A percentile compares a stretch with the other conserved stretches of the same genome.
Evolutionary conservation across 1,284 basidiomycete genomes (phyloP).

Genomic region (Sporisorium reilianum): DNA sequence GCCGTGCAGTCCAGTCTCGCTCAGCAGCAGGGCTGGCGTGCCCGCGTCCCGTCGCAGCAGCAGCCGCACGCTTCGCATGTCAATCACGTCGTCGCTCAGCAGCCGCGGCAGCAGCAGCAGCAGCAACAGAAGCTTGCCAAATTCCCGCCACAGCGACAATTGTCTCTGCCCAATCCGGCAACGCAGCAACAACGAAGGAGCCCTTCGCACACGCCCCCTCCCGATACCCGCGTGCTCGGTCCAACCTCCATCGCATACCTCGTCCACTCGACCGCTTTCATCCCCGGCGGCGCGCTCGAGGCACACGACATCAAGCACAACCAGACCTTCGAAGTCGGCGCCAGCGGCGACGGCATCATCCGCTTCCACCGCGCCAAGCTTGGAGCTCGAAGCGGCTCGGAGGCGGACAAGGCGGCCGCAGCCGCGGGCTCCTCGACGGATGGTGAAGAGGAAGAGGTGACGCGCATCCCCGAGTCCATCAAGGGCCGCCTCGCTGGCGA

Average conservation of each 20-base stretch:
- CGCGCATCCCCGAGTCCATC: slow-evolving; percentile 51
- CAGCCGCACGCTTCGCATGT: slow-evolving; percentile 14
- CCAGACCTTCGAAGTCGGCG: slow-evolving; percentile 73
- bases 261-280: slow-evolving; percentile 85
- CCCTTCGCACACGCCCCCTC: slow-evolving; percentile 38
- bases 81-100: slow-evolving; percentile 1
- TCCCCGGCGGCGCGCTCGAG: slow-evolving; percentile 84
- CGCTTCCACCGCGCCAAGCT: slow-evolving; percentile 77
- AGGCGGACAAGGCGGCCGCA: neutral
- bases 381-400: neutral
- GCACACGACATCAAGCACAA: slow-evolving; percentile 78
- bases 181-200: slow-evolving; percentile 24
- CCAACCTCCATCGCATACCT: slow-evolving; percentile 87
- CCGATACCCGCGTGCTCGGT: slow-evolving; percentile 72
- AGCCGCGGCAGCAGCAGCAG: slow-evolving; percentile 14
- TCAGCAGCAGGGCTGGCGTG: slow-evolving; percentile 36
- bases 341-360: slow-evolving; percentile 85
- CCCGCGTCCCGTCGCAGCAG: slow-evolving; percentile 21
- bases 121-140: slow-evolving; percentile 9
- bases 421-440: slow-evolving; percentile 4
- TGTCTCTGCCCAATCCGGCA: neutral
- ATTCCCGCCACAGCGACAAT: slow-evolving; percentile 6
- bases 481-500: slow-evolving; percentile 59
- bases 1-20: slow-evolving; percentile 15
- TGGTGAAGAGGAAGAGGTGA: slow-evolving; percentile 32